Evolutionary conservation across 2,329 filamentous ascomycete genomes (phyloP), one percentile per base, ranked within the genome.

Genomic region (Penicillium sp.): DNA sequence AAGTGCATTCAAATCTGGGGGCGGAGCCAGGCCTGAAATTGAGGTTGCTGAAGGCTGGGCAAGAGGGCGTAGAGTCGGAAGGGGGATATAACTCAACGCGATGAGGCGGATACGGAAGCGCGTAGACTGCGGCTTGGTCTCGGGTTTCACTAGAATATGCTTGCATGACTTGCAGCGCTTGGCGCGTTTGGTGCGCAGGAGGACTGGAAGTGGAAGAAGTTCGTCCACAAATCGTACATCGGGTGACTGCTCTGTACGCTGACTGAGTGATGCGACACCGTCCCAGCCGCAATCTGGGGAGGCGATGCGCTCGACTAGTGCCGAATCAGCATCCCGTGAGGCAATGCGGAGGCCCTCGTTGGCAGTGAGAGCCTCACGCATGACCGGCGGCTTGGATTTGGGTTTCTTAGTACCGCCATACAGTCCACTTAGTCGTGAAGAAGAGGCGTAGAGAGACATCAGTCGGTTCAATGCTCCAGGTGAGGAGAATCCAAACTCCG

Each of bases 131-230:
- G 96, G 89, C 78, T 98, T 99, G 62, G 89, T 87, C 78, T 99
- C 95, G 15, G 94, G 95, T 76, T 96, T 96, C 64, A 92, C 91
- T 69, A 99, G 90, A 74, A 98, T 97, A 80, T 98, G 94, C 13
- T 95, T 90, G 79, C 95, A 99, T 12, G 89, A 86, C 55, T 92
- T 90, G 78, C 95, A 99, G 50, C 95, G 91, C 80, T 97, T 98
- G 22, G 92, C 93, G 40, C 94, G 90, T 75, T 97, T 97, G 0
- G 94, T 96, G 60, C 92, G 89, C 15, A 99, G 86, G 2, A 96
- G 85, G 17, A 91, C 90, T 0, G 93, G 89, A 15, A 93, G 85
- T 0, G 95, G 95, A 30, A 92, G 89, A 5, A 98, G 86, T 22
- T 94, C 87, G 57, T 89, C 85, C 1, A 86, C 79, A 73, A 95